Base-by-base conservation (phyloP, 306 rosid species). In the Prunus salicina region DNA sequence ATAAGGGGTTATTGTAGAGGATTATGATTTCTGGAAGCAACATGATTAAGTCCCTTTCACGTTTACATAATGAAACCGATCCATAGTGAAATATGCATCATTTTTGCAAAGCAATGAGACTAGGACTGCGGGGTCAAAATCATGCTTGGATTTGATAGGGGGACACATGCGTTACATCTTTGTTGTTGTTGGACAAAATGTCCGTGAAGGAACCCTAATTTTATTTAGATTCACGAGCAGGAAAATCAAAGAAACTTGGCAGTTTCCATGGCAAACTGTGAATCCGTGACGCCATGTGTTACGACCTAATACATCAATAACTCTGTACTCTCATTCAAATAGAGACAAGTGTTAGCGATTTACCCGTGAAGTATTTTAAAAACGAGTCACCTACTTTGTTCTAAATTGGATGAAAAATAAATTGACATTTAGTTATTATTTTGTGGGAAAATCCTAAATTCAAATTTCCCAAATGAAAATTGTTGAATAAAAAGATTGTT, bases 21-120 rank as follows among this genome's bases (percentile, higher is more conserved):
- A 73, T 58, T 43, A 58, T 57, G 18, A 43, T 73, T 41, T 14
- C 49, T 12, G 18, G 45, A 60, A 73, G 68, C 30, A 58, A 22
- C 24, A 73, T 58, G 58, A 73, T 43, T 3, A 8, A 52, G 60
- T 30, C 34, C 4, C 24, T 34, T 55, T 41, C 80, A 74, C 80
- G 80, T 69, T 66, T 30, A 46, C 62, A 73, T 67, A 13, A 67
- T 73, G 46, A 27, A 45, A 51, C 24, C 18, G 32, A 49, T 2
- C 28, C 53, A 20, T 45, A 19, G 12, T 34, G 20, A 24, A 71
- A 28, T 27, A 50, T 15, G 20, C 19, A 8, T 15, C 46, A 4
- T 22, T 22, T 34, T 20, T 71, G 14, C 34, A 4, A 5, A 10
- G 20, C 41, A 50, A 34, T n/a, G 30, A 6, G 47, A 70, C 63